phyloP scores from a whole-genome alignment of 176 grass and related monocot species.

The Oryza punctata region DNA sequence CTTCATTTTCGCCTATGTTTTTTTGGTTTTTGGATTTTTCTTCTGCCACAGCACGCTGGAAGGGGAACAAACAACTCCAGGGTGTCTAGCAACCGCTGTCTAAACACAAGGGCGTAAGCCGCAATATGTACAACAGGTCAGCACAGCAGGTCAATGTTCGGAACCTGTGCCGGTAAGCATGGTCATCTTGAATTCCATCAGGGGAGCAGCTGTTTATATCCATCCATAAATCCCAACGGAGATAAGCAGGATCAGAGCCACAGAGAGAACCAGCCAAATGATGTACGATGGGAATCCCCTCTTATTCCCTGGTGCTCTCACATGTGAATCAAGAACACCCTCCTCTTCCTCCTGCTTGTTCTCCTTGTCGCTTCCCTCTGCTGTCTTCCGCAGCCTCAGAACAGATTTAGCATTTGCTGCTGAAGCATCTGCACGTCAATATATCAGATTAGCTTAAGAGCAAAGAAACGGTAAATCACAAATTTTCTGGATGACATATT shows the following conservation, averaged over 20 bases:
- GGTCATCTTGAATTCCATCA: not conserved
- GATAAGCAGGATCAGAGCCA: constrained; percentile 45
- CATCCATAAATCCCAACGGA: constrained; percentile 46
- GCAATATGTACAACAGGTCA: constrained; percentile 45
- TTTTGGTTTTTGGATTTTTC: constrained; percentile 22
- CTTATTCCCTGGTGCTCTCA: constrained; percentile 30
- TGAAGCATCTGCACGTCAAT: constrained; percentile 31
- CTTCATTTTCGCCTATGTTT: not conserved
- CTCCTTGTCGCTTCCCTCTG: constrained; percentile 34
- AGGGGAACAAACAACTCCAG: constrained; percentile 22
- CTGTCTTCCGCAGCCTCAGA: constrained; percentile 41
- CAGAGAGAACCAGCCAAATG: constrained; percentile 50
- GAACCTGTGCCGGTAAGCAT: not conserved
- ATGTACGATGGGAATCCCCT: constrained; percentile 28
- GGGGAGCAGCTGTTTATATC: not conserved
- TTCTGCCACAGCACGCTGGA: not conserved
- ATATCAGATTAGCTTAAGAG: not conserved
- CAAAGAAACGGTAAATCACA: not conserved
- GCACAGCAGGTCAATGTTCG: not conserved
- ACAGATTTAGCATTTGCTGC: constrained; percentile 40
- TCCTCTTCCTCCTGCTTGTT: constrained; percentile 34
- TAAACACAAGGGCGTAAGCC: not conserved
- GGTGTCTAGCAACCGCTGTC: not conserved
- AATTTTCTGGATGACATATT: constrained; percentile 4
- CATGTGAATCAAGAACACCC: not conserved